These are phyloP conservation scores for Basidiobolus meristosporus DNA, from an alignment of 371 early-diverging fungal species.

Conservation along the genomic window DNA sequence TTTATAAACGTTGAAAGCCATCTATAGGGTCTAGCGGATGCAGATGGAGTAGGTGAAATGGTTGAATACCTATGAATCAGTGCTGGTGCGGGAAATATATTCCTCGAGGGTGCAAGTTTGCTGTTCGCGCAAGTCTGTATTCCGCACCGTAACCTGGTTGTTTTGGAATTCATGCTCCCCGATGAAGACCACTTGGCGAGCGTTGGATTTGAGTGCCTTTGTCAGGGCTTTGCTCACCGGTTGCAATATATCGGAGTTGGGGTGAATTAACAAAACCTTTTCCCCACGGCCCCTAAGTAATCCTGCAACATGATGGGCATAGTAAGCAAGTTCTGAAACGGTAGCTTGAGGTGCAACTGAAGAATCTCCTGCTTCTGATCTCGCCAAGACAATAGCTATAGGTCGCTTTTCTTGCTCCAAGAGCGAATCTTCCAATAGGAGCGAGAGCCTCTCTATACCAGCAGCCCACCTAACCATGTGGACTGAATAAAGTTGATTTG, in stretches of 20 bases:
- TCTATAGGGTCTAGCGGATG: not conserved
- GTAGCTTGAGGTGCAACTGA: not conserved
- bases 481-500: not conserved
- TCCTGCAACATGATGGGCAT: slow-evolving; percentile 3
- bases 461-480: slow-evolving; percentile 26
- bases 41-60: not conserved
- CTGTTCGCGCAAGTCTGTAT: slow-evolving; percentile 9
- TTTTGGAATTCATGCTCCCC: slow-evolving; percentile 10
- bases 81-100: not conserved
- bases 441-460: slow-evolving; percentile 28
- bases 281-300: slow-evolving; percentile 6
- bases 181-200: slow-evolving; percentile 11
- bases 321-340: not conserved
- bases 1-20: not conserved
- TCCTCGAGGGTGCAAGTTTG: slow-evolving; percentile 5
- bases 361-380: not conserved
- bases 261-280: slow-evolving; percentile 9
- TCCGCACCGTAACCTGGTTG: slow-evolving; percentile 7
- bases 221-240: slow-evolving; percentile 8
- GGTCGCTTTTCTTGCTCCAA: not conserved
- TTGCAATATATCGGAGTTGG: slow-evolving; percentile 1
- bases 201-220: slow-evolving; percentile 9
- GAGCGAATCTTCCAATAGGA: slow-evolving; percentile 8
- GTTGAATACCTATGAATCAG: not conserved
- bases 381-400: not conserved